A percentile compares a stretch with the other conserved stretches of the same genome.
These are phyloP conservation scores for Solanum sitiens DNA, from an alignment of 257 asterid genomes.

Conservation along the genomic window DNA sequence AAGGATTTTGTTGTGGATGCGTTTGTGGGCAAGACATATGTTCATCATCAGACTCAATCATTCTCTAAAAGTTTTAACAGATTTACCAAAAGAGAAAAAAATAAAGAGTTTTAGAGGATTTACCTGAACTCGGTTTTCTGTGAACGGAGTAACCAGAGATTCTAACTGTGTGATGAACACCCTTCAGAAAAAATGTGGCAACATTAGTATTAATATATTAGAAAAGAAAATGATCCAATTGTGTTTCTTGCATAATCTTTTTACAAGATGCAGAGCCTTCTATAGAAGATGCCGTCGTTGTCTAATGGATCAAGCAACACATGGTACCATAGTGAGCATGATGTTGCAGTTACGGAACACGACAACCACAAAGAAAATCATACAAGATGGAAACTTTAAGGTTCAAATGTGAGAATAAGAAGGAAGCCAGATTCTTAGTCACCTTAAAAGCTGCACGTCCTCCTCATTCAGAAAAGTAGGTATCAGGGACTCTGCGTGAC, in stretches of 20 bases:
- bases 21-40: not conserved
- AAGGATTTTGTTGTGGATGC: not conserved
- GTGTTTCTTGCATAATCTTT: not conserved
- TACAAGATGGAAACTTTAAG: not conserved
- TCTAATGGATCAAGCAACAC: not conserved
- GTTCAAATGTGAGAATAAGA: not conserved
- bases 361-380: not conserved
- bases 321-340: not conserved
- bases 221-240: not conserved
- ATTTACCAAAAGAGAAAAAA: not conserved
- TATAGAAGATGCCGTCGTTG: not conserved
- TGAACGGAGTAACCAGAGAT: slow-evolving; percentile 34
- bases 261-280: not conserved
- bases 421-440: slow-evolving; percentile 3
- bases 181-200: slow-evolving; percentile 33
- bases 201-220: not conserved
- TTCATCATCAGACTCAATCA: not conserved
- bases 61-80: not conserved
- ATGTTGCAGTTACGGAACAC: not conserved
- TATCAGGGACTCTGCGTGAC: slow-evolving; percentile 82
- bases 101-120: not conserved
- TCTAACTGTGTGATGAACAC: slow-evolving; percentile 53
- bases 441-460: slow-evolving; percentile 91
- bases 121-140: slow-evolving; percentile 48
- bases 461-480: slow-evolving; percentile 83